Conservation (phyloP, 352 stramenopile genomes). For the Globisporangium viniferum region DNA sequence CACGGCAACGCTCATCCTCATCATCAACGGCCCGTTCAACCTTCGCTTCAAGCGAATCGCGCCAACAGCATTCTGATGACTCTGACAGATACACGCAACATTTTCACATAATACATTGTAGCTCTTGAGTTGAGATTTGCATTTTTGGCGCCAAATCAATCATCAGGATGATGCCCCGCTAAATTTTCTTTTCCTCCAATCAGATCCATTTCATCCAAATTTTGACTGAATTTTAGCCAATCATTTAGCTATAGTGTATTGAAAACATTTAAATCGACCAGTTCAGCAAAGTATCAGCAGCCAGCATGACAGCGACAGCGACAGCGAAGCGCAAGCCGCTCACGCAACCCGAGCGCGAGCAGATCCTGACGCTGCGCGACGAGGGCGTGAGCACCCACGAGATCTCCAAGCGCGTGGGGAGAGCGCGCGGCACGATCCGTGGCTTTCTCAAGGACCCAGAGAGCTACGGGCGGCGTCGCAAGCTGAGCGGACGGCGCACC, state of each 20-base stretch:
- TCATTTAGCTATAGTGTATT: too few species aligned
- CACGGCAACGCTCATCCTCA: slow-evolving; percentile 17
- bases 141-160: too few species aligned
- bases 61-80: not conserved
- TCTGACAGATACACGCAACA: too few species aligned
- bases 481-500: not conserved
- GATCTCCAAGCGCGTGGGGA: not conserved
- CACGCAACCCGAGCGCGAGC: slow-evolving; percentile 1
- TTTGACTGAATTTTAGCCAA: too few species aligned
- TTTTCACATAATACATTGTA: too few species aligned
- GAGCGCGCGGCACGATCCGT: slow-evolving; percentile 5
- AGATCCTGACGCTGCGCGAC: slow-evolving; percentile 8
- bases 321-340: slow-evolving; percentile 7
- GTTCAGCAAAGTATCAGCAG: too few species aligned
- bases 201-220: too few species aligned
- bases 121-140: too few species aligned
- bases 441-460: slow-evolving; percentile 3
- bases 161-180: too few species aligned
- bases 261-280: too few species aligned
- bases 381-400: slow-evolving; percentile 7
- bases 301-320: not conserved
- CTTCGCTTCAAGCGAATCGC: not conserved
- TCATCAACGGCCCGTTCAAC: not conserved
- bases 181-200: too few species aligned
- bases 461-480: not conserved